A percentile compares a stretch with the other conserved stretches of the same genome.
phyloP scores from a whole-genome alignment of 257 asterid genomes.

The Hygrophila difformis region DNA sequence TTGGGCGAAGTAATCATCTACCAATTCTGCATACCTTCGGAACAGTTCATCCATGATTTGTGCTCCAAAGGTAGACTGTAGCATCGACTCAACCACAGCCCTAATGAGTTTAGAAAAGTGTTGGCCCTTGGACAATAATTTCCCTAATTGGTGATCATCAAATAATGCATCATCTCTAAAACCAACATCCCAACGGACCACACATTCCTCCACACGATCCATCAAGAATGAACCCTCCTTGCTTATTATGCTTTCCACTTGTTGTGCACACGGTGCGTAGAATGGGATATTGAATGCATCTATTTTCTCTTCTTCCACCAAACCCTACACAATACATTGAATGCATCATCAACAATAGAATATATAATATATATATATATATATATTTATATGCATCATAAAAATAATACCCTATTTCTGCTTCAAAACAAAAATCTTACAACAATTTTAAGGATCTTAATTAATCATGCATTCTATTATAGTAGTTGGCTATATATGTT shows the following conservation, averaged over 20 bases:
- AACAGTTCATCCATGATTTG: conserved; percentile 1
- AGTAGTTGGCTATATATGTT: not conserved
- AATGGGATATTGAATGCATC: not conserved
- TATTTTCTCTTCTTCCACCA: not conserved
- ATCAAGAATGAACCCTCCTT: not conserved
- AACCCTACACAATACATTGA: not conserved
- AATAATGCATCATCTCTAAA: not conserved
- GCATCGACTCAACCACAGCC: not conserved
- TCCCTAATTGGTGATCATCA: not conserved
- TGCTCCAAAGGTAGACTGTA: not conserved
- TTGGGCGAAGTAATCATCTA: not conserved
- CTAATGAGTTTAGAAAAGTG: not conserved
- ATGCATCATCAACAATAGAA: too few relatives aligned
- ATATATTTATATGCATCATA: too few relatives aligned
- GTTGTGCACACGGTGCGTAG: not conserved
- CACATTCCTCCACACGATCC: not conserved
- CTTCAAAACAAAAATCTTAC: too few relatives aligned
- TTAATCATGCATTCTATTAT: too few relatives aligned
- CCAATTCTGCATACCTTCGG: not conserved
- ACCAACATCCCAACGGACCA: not conserved
- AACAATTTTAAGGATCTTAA: too few relatives aligned
- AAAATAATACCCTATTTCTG: too few relatives aligned
- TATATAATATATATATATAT: too few relatives aligned
- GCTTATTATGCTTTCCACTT: not conserved
- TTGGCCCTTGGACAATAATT: conserved; percentile 4